Percentiles rank a stretch among this genome's conserved stretches.
phyloP scores from a whole-genome alignment of 805 yeast genomes.

The Cyberlindnera sargentensis region DNA sequence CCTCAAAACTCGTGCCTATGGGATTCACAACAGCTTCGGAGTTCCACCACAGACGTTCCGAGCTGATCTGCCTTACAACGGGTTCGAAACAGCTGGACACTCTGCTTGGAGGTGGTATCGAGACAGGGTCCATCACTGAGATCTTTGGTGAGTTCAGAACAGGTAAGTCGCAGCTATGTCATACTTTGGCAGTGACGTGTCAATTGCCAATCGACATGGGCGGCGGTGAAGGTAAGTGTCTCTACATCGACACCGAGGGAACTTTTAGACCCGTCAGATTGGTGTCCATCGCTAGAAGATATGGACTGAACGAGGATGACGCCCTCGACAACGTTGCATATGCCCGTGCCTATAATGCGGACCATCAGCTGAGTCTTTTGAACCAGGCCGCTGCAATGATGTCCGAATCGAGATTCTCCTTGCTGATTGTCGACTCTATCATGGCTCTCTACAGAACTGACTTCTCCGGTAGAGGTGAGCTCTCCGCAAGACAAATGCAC shows the following conservation, averaged over 20 bases:
- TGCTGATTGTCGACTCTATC: conserved; percentile 91
- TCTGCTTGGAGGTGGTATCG: conserved; percentile 91
- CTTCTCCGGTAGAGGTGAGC: conserved; percentile 90
- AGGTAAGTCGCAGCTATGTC: conserved; percentile 95
- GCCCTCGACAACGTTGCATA: conserved; percentile 97
- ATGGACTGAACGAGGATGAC: conserved; percentile 86
- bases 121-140: conserved; percentile 95
- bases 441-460: conserved; percentile 97
- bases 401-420: conserved; percentile 87
- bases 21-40: conserved; percentile 98
- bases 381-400: conserved; percentile 93
- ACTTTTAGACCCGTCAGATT: conserved; percentile 91
- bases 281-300: conserved; percentile 84
- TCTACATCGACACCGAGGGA: conserved; percentile 95
- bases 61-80: conserved; percentile 87
- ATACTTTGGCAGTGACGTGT: conserved; percentile 93
- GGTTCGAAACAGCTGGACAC: conserved; percentile 94
- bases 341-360: conserved; percentile 96
- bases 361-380: conserved; percentile 82
- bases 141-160: conserved; percentile 96
- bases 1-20: conserved; percentile 82
- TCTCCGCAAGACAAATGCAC: conserved; percentile 90
- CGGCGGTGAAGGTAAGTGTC: conserved; percentile 97
- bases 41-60: conserved; percentile 83
- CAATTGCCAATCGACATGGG: conserved; percentile 95